Evolutionary conservation across 2,329 filamentous ascomycete genomes (phyloP), one percentile per base, ranked within the genome.

Genomic region (Xylariaceae sp.): DNA sequence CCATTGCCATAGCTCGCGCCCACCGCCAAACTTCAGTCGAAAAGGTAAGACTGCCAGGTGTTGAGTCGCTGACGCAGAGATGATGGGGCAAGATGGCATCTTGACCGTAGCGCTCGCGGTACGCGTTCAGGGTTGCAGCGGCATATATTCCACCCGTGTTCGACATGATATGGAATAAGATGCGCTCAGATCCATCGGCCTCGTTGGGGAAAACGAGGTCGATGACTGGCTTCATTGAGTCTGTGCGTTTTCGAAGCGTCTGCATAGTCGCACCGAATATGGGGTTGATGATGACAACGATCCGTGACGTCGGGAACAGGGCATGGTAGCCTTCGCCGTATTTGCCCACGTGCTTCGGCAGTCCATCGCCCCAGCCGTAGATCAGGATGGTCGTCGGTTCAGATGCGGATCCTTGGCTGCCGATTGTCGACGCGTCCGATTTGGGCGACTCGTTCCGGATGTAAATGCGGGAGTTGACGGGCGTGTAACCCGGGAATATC

Each of bases 311-410:
- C 0, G 80, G 80, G 57, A 71, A 83, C 1, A 81, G 71, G 11
- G 63, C 58, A 38, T 70, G 71, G 63, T 77, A 82, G 27, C 75
- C 76, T 11, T 75, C 70, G 12, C 74, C 68, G 57, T 82, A 83
- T 61, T 83, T 83, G 49, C 69, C 66, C 27, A 82, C 70, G 59
- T 83, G 73, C 53, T 76, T 78, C 2, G 78, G 74, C 11, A 68
- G 65, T 18, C 75, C 77, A 53, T 83, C 80, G 45, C 80, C 78
- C 80, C 76, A 83, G 58, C 77, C 73, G 61, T 75, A 82, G 51
- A 83, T 69, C 41, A 82, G 58, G 39, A 82, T 66, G 6, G 71
- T 73, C 15, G 71, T 68, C 3, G 76, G 76, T 32, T 61, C 53
- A 12, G 33, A 39, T 9, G 42, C 27, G 15, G 45, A 38, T 6